A percentile compares a stretch with the other conserved stretches of the same genome.
Evolutionary conservation across 2,329 filamentous ascomycete species (phyloP).

Genomic region (Epichloe sylvatica): DNA sequence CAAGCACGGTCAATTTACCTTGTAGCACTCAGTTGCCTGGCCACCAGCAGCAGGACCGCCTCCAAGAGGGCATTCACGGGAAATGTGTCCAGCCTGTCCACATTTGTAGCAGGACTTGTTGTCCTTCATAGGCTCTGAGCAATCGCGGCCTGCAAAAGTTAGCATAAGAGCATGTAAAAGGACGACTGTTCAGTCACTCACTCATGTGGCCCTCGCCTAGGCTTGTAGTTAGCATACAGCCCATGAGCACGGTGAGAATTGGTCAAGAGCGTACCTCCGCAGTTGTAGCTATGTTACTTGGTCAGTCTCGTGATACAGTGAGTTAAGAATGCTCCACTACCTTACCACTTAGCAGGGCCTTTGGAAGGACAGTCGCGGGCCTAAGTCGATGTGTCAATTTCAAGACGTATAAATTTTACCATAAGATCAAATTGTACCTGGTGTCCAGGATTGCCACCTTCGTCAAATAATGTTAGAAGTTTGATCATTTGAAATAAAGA

Average conservation of each 20-base stretch:
- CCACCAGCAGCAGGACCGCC: conserved; percentile 33
- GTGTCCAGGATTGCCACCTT: conserved; percentile 60
- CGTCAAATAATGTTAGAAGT: neutral
- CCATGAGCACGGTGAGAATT: neutral
- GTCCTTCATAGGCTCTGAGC: conserved; percentile 78
- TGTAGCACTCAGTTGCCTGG: conserved; percentile 71
- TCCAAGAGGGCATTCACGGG: conserved; percentile 62
- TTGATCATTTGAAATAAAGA: neutral
- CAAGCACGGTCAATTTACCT: conserved; percentile 29
- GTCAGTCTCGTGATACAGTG: conserved; percentile 9
- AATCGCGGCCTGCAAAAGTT: conserved; percentile 60
- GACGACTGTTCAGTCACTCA: conserved; percentile 29
- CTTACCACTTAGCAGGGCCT: conserved; percentile 69
- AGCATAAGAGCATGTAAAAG: neutral
- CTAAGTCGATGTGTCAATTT: conserved; percentile 27
- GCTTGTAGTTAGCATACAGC: conserved; percentile 13
- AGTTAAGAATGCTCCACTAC: conserved; percentile 5
- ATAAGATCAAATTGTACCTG: conserved; percentile 44
- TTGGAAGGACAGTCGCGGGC: conserved; percentile 78
- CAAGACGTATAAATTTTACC: conserved; percentile 1
- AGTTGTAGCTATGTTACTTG: conserved; percentile 56
- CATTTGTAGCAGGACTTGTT: conserved; percentile 66
- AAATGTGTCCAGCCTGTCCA: conserved; percentile 78
- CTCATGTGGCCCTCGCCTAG: conserved; percentile 60
- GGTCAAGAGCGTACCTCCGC: conserved; percentile 46